Evolutionary conservation across 1,284 basidiomycete species (phyloP).

Genomic region (Melampsora abietis-canadensis): DNA sequence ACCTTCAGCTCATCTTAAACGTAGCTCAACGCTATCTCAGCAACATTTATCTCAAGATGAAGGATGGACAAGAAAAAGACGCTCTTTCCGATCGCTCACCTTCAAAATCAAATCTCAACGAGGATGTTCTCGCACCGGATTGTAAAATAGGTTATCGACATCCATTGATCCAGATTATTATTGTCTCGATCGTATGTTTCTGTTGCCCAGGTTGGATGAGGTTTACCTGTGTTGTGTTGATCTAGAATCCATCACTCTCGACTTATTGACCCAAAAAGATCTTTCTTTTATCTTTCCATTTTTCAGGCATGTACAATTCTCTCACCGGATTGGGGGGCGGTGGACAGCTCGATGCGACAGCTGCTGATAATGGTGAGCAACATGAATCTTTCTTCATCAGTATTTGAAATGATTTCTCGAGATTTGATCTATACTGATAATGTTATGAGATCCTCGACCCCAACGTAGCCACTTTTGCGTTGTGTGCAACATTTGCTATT

Average conservation of each 20-base stretch:
- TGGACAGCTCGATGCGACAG: conserved; percentile 45
- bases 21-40: too few relatives aligned
- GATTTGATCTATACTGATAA: too few relatives aligned
- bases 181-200: conserved; percentile 41
- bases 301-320: conserved; percentile 61
- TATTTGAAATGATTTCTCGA: conserved; percentile 15
- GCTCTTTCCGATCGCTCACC: too few relatives aligned
- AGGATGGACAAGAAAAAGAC: too few relatives aligned
- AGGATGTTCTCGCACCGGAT: too few relatives aligned
- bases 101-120: too few relatives aligned
- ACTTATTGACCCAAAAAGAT: background rate
- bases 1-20: too few relatives aligned
- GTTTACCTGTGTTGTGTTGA: background rate
- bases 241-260: background rate
- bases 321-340: conserved; percentile 59
- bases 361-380: conserved; percentile 37
- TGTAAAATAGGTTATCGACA: background rate
- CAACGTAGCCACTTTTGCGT: conserved; percentile 23
- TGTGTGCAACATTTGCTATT: conserved; percentile 50
- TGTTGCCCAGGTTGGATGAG: conserved; percentile 35
- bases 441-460: conserved; percentile 38
- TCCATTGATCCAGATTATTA: conserved; percentile 31
- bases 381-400: background rate
- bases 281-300: conserved; percentile 43
- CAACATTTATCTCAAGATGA: too few relatives aligned